Conservation (phyloP, 495 filamentous ascomycete species). For the Aspergillus bridgeri region DNA sequence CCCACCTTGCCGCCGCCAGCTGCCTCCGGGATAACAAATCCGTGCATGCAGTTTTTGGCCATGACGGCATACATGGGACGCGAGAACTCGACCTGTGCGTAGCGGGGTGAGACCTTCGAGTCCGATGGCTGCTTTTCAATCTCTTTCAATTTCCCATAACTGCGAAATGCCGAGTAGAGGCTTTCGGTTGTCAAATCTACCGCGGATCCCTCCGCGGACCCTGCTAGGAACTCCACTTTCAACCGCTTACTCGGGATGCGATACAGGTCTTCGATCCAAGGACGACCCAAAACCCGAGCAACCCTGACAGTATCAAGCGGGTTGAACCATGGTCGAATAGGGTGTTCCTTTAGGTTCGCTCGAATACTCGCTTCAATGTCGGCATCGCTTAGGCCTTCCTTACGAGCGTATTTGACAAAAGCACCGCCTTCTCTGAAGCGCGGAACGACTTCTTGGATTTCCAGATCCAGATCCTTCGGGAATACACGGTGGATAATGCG, state of each 20-base stretch:
- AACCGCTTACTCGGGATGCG: slow-evolving; percentile 72
- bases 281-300: slow-evolving; percentile 72
- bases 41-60: slow-evolving; percentile 92
- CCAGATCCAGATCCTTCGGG: slow-evolving; percentile 54
- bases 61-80: slow-evolving; percentile 69
- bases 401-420: slow-evolving; percentile 81
- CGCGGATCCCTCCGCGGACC: slow-evolving; percentile 58
- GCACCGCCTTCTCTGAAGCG: slow-evolving; percentile 88
- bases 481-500: slow-evolving; percentile 61
- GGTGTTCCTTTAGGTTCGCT: slow-evolving; percentile 59
- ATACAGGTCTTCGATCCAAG: slow-evolving; percentile 92
- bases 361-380: slow-evolving; percentile 58
- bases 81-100: slow-evolving; percentile 72
- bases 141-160: slow-evolving; percentile 82
- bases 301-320: slow-evolving; percentile 69
- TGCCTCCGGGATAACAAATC: slow-evolving; percentile 62
- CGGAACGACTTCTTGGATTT: slow-evolving; percentile 75
- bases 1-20: slow-evolving; percentile 69
- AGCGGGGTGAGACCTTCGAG: slow-evolving; percentile 78
- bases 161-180: slow-evolving; percentile 82
- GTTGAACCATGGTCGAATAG: slow-evolving; percentile 83
- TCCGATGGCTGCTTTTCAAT: slow-evolving; percentile 76
- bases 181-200: slow-evolving; percentile 82
- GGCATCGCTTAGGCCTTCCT: slow-evolving; percentile 43
- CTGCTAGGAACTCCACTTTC: slow-evolving; percentile 78